Evolutionary conservation across 2,329 filamentous ascomycete species (phyloP).

Genomic region (Colletotrichum limetticola): DNA sequence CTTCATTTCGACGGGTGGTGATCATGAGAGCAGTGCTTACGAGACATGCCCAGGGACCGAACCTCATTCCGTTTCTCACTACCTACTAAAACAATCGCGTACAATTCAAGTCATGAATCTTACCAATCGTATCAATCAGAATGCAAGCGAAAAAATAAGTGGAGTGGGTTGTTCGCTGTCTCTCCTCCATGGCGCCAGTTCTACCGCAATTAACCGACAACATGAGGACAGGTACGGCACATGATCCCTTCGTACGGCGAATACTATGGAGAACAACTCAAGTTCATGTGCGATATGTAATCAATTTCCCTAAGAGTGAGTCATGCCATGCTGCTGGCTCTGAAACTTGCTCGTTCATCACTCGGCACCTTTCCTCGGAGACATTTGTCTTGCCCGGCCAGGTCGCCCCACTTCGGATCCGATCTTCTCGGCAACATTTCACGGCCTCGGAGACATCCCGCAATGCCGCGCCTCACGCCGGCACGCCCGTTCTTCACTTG

Average conservation of each 20-base stretch:
- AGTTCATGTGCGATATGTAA: too few species aligned
- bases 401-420: conserved; percentile 11
- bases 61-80: neutral
- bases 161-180: neutral
- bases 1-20: too few species aligned
- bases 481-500: neutral
- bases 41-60: too few species aligned
- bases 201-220: neutral
- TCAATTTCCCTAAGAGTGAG: accelerated
- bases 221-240: too few species aligned
- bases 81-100: neutral
- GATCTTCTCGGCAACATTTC: conserved; percentile 8
- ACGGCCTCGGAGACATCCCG: neutral
- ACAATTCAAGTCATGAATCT: neutral
- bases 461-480: neutral
- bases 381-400: conserved; percentile 2
- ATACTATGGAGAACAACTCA: too few species aligned
- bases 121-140: too few species aligned
- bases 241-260: too few species aligned
- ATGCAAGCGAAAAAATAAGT: neutral
- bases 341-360: neutral
- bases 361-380: conserved; percentile 11
- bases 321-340: neutral
- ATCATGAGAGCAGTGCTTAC: too few species aligned
- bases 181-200: neutral